Evolutionary conservation across 2,329 filamentous ascomycete species (phyloP).

Genomic region (Venturia effusa): DNA sequence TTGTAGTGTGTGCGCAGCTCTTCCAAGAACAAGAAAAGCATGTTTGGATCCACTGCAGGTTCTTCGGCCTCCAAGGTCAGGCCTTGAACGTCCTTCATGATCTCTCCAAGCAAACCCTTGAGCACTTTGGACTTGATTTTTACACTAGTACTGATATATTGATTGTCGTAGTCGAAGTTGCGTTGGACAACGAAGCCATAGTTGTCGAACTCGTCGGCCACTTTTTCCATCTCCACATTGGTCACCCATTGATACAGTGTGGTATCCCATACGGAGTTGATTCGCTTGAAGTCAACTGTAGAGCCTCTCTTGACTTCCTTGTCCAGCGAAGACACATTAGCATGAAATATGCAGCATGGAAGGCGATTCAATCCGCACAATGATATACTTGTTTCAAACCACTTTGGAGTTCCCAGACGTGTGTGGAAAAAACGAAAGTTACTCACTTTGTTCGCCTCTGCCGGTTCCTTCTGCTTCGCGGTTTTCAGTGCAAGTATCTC

Average conservation of each 20-base stretch:
- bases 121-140: constrained; percentile 79
- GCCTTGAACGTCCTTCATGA: constrained; percentile 68
- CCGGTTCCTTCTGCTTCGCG: not conserved
- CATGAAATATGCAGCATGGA: not conserved
- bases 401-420: no score
- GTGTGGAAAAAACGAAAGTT: not conserved
- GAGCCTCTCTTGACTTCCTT: constrained; percentile 28
- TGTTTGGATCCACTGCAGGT: constrained; percentile 47
- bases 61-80: constrained; percentile 72
- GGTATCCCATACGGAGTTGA: constrained; percentile 51
- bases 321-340: not conserved
- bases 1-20: constrained; percentile 53
- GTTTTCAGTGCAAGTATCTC: not conserved
- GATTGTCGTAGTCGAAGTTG: constrained; percentile 75
- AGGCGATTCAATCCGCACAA: not conserved
- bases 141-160: constrained; percentile 62
- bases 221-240: constrained; percentile 53
- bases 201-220: constrained; percentile 61
- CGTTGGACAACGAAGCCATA: constrained; percentile 69
- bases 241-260: constrained; percentile 55
- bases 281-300: constrained; percentile 56
- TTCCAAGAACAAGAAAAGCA: constrained; percentile 55
- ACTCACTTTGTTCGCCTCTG: not conserved
- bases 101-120: constrained; percentile 56
- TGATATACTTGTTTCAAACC: not conserved